A percentile compares a stretch with the other conserved stretches of the same genome.
phyloP scores from a whole-genome alignment of 2,329 filamentous ascomycete genomes.

The Fusarium sp. region DNA sequence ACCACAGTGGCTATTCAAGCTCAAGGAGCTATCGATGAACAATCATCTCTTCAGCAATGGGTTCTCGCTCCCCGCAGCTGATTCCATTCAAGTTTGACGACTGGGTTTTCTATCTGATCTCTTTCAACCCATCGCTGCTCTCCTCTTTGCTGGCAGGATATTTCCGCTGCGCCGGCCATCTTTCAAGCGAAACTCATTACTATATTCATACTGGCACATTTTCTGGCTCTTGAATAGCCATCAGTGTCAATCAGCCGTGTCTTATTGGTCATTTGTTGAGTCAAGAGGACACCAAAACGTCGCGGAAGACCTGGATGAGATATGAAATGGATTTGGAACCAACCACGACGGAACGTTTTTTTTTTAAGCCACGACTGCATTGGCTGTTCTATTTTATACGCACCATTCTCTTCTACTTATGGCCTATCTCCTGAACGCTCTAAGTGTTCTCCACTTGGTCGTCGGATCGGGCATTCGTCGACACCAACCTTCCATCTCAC shows the following conservation, averaged over 20 bases:
- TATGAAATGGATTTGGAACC: conserved; percentile 42
- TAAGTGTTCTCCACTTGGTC: conserved; percentile 7
- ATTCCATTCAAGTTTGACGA: conserved; percentile 57
- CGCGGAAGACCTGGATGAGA: conserved; percentile 50
- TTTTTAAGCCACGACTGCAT: conserved; percentile 9
- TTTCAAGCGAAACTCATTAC: conserved; percentile 43
- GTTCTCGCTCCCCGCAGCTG: conserved; percentile 57
- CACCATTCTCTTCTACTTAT: conserved; percentile 15
- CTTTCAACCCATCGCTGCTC: conserved; percentile 61
- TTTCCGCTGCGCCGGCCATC: conserved; percentile 55
- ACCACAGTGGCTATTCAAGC: conserved; percentile 63
- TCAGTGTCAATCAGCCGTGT: conserved; percentile 6
- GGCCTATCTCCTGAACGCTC: conserved; percentile 15
- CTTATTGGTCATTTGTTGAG: conserved; percentile 18
- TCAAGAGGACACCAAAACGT: conserved; percentile 43
- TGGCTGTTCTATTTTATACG: background rate
- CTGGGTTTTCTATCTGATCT: conserved; percentile 64
- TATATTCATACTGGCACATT: conserved; percentile 15
- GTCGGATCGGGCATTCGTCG: conserved; percentile 24
- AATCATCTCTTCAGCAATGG: conserved; percentile 64
- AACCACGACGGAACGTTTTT: conserved; percentile 35
- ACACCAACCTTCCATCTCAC: conserved; percentile 29
- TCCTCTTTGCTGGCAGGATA: conserved; percentile 62
- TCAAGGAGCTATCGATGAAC: conserved; percentile 64
- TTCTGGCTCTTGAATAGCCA: conserved; percentile 12